A percentile compares a stretch with the other conserved stretches of the same genome.
phyloP scores from a whole-genome alignment of 306 rosid genomes.

The Cucurbita ficifolia region DNA sequence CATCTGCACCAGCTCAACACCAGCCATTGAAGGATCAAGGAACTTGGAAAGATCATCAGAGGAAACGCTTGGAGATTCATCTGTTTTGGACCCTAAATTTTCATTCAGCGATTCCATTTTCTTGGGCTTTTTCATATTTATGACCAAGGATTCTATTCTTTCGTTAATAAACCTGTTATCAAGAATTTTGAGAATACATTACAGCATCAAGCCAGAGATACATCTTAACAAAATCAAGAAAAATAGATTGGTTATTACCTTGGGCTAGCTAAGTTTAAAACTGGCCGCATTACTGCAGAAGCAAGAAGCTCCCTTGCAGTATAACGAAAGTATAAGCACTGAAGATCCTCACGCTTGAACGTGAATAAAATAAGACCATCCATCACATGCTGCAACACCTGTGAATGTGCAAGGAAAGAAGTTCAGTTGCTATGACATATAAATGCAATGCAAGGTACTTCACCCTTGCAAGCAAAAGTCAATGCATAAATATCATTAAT shows the following conservation, averaged over 20 bases:
- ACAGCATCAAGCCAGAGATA: conserved; percentile 5
- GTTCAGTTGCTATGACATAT: conserved; percentile 5
- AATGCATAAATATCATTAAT: neutral
- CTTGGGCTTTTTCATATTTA: conserved; percentile 52
- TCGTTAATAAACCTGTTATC: conserved; percentile 84
- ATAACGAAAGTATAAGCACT: conserved; percentile 71
- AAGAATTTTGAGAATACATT: conserved; percentile 14
- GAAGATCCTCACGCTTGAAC: conserved; percentile 70
- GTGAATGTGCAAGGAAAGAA: conserved; percentile 19
- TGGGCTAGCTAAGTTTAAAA: conserved; percentile 78
- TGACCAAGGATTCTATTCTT: conserved; percentile 65
- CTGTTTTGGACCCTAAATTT: conserved; percentile 32
- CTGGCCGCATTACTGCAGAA: conserved; percentile 87
- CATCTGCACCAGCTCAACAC: conserved; percentile 82
- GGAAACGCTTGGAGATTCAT: conserved; percentile 33
- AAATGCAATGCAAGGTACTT: conserved; percentile 6
- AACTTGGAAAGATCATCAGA: conserved; percentile 43
- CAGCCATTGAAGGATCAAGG: conserved; percentile 76
- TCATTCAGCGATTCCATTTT: conserved; percentile 23
- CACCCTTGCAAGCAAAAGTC: conserved; percentile 7
- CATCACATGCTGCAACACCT: conserved; percentile 95
- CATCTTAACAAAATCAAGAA: conserved; percentile 7
- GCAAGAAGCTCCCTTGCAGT: conserved; percentile 90
- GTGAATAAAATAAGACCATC: conserved; percentile 71
- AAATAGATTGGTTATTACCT: conserved; percentile 30